Evolutionary conservation across 2,329 filamentous ascomycete species (phyloP), one percentile per base, ranked within the genome.

Genomic region (Aspergillus pseudonomiae): DNA sequence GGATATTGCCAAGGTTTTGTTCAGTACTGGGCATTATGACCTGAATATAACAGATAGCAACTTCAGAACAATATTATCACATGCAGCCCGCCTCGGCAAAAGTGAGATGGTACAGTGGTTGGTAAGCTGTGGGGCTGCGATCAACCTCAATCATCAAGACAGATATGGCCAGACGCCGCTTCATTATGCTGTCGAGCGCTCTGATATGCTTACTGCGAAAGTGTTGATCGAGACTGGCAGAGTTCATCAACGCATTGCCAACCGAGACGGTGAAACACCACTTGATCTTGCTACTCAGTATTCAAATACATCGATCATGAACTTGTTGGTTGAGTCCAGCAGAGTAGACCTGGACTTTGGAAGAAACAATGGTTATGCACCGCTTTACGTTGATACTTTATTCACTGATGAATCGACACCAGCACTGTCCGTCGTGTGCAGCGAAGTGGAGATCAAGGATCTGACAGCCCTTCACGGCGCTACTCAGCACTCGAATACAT

Each of bases 321-420:
- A 19, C 16, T 16, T 41, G 36, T 41, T 41, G 3, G 1, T 16
- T 0, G 16, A 41, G 6, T 5, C 14, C 36, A 19, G 16, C 5
- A 19, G 4, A 7, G 16, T 19, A 7, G 36, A 19, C 19, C 36
- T 6, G 7, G 36, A 7, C 16, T 41, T 41, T 9, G 7, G 36
- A 41, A 6, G 1, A 7, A 41, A 1, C 3, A 41, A 41, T 19
- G 12, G 7, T 12, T 19, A 3, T 5, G 19, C 36, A 19, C 16
- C 4, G 1, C 36, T 41, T 6, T 19, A 19, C 19, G 2, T 9
- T 41, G 16, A 2, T 41, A 19, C 36, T 16, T 19, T 4, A 16
- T 3, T 9, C 12, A 2, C 2, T 0, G 1, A 19, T 10, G 36
- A 4, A 12, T 41, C 36, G 12, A 0, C 14, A 1, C 16, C 36